These are phyloP conservation scores for Tothia fuscella DNA, from an alignment of 2,329 filamentous ascomycete species.

Conservation along the genomic window DNA sequence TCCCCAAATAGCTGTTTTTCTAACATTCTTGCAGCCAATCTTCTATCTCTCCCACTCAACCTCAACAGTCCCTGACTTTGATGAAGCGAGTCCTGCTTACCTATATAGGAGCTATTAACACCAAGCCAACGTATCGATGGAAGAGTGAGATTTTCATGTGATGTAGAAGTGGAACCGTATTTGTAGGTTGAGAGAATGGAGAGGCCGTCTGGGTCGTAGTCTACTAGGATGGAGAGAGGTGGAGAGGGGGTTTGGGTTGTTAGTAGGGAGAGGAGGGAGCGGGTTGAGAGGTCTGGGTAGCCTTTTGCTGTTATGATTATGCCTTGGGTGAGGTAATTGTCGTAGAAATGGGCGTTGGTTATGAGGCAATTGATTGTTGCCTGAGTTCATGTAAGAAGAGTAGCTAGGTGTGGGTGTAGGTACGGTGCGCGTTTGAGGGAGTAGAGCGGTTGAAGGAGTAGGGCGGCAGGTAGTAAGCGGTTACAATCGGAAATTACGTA, in stretches of 20 bases:
- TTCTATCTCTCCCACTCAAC: constrained; percentile 46
- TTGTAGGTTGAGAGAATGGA: constrained; percentile 65
- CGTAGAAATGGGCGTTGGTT: too few relatives aligned
- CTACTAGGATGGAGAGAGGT: constrained; percentile 53
- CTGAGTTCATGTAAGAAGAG: too few relatives aligned
- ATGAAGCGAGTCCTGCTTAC: constrained; percentile 14
- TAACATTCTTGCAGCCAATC: constrained; percentile 44
- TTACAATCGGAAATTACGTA: too few relatives aligned
- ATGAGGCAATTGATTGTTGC: constrained; percentile 67
- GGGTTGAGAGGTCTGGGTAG: constrained; percentile 64
- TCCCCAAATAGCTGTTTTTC: constrained; percentile 25
- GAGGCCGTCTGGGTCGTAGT: constrained; percentile 67
- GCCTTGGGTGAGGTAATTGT: too few relatives aligned
- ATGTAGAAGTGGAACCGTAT: constrained; percentile 50
- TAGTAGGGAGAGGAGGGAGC: constrained; percentile 49
- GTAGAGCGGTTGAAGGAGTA: too few relatives aligned
- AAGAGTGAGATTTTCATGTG: constrained; percentile 44
- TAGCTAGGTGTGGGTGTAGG: too few relatives aligned
- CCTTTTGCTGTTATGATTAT: constrained; percentile 69
- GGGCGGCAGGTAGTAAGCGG: too few relatives aligned
- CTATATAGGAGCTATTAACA: constrained; percentile 29
- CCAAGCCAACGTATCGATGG: constrained; percentile 54
- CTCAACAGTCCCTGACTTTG: constrained; percentile 32
- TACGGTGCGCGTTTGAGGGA: too few relatives aligned
- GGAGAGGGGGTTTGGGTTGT: constrained; percentile 35